Conservation (phyloP, 768 basidiomycete genomes). For the Podaxis carcinomalis region DNA sequence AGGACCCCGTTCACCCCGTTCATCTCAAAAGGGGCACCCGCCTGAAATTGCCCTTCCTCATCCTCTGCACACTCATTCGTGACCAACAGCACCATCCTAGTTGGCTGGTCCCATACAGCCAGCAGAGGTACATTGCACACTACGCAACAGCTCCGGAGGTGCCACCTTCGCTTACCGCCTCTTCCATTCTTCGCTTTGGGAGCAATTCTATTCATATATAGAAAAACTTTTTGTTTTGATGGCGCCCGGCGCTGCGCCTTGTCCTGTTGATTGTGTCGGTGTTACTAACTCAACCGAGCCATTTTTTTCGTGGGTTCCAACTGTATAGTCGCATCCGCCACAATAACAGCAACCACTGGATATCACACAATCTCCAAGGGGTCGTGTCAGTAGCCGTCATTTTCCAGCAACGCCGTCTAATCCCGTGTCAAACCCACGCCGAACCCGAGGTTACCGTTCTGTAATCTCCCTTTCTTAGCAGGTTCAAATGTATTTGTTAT, state of each 20-base stretch:
- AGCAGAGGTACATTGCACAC: neutral
- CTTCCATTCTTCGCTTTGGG: slow-evolving; percentile 9
- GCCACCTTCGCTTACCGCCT: neutral
- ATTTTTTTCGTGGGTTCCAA: slow-evolving; percentile 5
- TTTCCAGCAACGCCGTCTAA: neutral
- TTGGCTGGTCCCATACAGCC: neutral
- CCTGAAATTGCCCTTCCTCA: neutral
- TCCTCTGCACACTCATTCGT: neutral
- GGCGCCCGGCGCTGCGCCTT: neutral
- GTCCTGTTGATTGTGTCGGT: neutral
- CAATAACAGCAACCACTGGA: neutral
- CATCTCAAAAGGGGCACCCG: neutral
- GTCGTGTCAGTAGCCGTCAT: neutral
- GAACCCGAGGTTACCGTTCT: neutral
- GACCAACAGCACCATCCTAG: neutral
- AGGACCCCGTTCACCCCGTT: neutral
- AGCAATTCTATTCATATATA: slow-evolving; percentile 8
- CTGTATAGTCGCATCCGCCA: slow-evolving; percentile 3
- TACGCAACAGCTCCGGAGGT: neutral
- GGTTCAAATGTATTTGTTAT: neutral
- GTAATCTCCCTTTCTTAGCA: neutral
- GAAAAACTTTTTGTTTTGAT: slow-evolving; percentile 12
- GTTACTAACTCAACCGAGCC: slow-evolving; percentile 1
- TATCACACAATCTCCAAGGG: neutral
- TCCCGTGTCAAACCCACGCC: neutral